A percentile compares a stretch with the other conserved stretches of the same genome.
phyloP scores from a whole-genome alignment of 179 eudicot genomes.

The Carnegiea gigantea region DNA sequence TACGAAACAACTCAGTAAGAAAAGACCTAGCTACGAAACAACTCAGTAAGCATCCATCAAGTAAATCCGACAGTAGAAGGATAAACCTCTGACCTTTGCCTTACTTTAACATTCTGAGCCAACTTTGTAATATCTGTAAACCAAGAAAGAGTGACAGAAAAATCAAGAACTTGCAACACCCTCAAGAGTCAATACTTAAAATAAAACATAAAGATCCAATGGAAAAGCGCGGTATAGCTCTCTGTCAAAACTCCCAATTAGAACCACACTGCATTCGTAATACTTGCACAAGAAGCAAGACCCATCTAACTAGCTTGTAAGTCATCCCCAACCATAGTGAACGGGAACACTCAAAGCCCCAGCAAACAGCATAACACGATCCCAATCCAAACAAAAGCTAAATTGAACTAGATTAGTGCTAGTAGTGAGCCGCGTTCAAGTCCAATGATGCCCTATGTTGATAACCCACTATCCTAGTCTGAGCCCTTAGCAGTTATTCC shows the following conservation, averaged over 20 bases:
- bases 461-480: not conserved
- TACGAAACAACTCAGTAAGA: not conserved
- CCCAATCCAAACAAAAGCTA: not conserved
- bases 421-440: not conserved
- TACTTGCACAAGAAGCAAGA: not conserved
- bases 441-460: not conserved
- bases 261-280: not conserved
- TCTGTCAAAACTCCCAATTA: not conserved
- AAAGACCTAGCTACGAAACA: not conserved
- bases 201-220: not conserved
- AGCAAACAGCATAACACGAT: not conserved
- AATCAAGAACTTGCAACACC: not conserved
- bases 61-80: not conserved
- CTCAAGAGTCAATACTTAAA: not conserved
- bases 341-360: not conserved
- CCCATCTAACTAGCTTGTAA: not conserved
- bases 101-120: conserved; percentile 85
- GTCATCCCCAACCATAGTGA: not conserved
- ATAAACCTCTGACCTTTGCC: conserved; percentile 74
- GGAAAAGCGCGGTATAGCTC: not conserved
- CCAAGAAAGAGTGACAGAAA: conserved; percentile 13
- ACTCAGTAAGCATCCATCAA: not conserved
- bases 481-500: not conserved
- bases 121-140: conserved; percentile 72
- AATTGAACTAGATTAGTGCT: not conserved